These are phyloP conservation scores for Cordyceps militaris DNA, from an alignment of 2,329 filamentous ascomycete species.

Conservation along the genomic window DNA sequence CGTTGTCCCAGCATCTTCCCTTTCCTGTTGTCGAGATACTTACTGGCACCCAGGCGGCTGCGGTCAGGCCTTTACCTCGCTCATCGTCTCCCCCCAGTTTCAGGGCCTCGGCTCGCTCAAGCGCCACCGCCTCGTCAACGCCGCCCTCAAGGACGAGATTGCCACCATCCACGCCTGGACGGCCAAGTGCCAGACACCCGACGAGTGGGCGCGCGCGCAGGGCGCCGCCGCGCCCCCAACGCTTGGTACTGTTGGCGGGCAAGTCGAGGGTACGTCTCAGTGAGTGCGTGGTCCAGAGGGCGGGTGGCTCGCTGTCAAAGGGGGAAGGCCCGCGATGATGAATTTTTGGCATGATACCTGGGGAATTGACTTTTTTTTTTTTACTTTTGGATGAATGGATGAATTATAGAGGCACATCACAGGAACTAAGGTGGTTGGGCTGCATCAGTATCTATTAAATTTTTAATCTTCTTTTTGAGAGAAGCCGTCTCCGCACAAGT, in stretches of 20 bases:
- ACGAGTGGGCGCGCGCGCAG: slow-evolving; percentile 71
- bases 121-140: slow-evolving; percentile 80
- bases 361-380: not conserved
- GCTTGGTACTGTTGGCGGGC: slow-evolving; percentile 37
- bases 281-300: not conserved
- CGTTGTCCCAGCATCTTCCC: slow-evolving; percentile 18
- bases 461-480: not conserved
- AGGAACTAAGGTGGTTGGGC: not conserved
- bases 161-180: slow-evolving; percentile 92
- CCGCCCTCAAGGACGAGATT: slow-evolving; percentile 77
- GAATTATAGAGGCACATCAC: not conserved
- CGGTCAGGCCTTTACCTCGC: slow-evolving; percentile 52
- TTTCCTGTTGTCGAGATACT: not conserved
- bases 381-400: not conserved
- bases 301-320: too few relatives aligned
- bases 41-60: slow-evolving; percentile 58
- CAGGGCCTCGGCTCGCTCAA: slow-evolving; percentile 69
- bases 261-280: slow-evolving; percentile 29
- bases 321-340: not conserved
- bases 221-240: slow-evolving; percentile 32
- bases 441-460: slow-evolving; percentile 1
- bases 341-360: slow-evolving; percentile 2
- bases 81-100: slow-evolving; percentile 60
- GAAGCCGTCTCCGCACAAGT: not conserved
- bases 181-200: slow-evolving; percentile 84